phyloP scores from a whole-genome alignment of 768 basidiomycete species.

The Phylloporus rhodoxanthus region DNA sequence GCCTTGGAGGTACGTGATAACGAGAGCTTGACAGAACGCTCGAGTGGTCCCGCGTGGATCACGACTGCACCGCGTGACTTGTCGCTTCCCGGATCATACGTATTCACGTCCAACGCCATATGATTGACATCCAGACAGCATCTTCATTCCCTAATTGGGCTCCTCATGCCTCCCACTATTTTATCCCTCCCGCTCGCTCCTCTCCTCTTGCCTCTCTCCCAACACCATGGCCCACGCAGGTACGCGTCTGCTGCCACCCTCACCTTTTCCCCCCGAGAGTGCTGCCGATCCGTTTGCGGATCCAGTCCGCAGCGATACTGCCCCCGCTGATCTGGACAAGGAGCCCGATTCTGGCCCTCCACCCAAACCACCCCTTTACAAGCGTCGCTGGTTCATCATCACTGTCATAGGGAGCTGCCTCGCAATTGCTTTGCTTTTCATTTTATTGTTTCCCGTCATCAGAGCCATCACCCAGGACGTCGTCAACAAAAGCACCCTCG shows the following conservation, averaged over 20 bases:
- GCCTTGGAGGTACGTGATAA: neutral
- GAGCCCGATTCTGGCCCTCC: neutral
- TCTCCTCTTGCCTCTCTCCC: neutral
- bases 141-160: neutral
- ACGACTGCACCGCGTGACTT: neutral
- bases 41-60: neutral
- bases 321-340: neutral
- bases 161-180: neutral
- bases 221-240: neutral
- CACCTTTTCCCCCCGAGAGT: neutral
- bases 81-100: neutral
- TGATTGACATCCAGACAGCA: neutral
- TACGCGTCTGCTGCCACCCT: neutral
- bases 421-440: constrained; percentile 59
- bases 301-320: neutral
- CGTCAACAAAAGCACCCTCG: constrained; percentile 49
- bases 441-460: constrained; percentile 63
- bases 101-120: neutral
- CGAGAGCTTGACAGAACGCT: neutral
- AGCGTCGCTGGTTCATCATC: constrained; percentile 59
- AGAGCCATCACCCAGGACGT: constrained; percentile 61
- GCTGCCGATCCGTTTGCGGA: neutral
- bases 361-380: constrained; percentile 46
- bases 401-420: constrained; percentile 45
- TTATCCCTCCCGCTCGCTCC: neutral